Base-by-base conservation (phyloP, 345 rosid species). In the Arabis alpina region DNA sequence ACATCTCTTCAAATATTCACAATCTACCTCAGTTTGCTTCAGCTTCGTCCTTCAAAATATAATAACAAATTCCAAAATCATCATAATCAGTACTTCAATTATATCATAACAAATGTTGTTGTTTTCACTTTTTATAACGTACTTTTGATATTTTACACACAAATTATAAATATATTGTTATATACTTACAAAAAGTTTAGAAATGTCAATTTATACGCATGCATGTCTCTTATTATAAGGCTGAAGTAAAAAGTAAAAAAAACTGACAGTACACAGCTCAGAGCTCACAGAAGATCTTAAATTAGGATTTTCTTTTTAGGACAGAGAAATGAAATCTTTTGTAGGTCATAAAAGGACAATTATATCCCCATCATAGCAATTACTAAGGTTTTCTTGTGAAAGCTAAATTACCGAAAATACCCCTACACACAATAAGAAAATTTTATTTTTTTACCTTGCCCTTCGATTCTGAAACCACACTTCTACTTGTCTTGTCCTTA, bases 391-490 rank as follows among this genome's bases (percentile, higher is more conserved):
- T 19, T 28, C 37, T 41, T 8, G 4, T 65, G 1, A n/a, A 19
- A 9, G 0, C 37, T 1, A 1, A 14, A 56, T 19, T 76, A 39
- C 37, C 85, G 5, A 5, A 3, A 70, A 37, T 67, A 69, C 76
- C 80, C 87, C 47, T 41, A 2, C 1, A 25, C 3, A 28, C 10
- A 15, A 8, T 1, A 2, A 30, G n/a, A 51, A 53, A 3, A 49
- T 61, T 27, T 54, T 60, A 3, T 57, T 61, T 27, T 54, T 60
- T 76, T 53, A 91, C 97, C 97, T 87, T 73, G 97, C 97, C 77
- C 96, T 85, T 62, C 96, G 70, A 76, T 91, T 91, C 79, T 91
- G 97, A 60, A 91, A 91, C 97, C 96, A 91, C 52, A 91, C 97
- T 70, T 91, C 96, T 71, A 91, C 96, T 76, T 91, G 97, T 48